These are phyloP conservation scores for Aspergillus fijiensis DNA, from an alignment of 2,329 filamentous ascomycete species.

Conservation along the genomic window DNA sequence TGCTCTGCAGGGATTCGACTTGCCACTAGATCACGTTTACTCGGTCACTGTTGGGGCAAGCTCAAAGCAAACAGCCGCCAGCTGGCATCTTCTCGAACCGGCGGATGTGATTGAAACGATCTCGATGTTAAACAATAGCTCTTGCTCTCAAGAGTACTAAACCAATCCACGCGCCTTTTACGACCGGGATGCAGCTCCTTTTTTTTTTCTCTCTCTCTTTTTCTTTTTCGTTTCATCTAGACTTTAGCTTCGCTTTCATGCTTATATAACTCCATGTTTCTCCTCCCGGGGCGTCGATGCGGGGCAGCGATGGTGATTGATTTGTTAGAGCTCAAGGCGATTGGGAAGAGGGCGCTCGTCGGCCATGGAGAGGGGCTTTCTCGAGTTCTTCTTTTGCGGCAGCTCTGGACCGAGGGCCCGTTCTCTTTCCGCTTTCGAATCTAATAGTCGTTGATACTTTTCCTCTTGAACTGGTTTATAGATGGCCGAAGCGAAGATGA, in stretches of 20 bases:
- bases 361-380: background rate
- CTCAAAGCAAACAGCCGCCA: constrained; percentile 86
- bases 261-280: constrained; percentile 1
- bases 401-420: too few species aligned
- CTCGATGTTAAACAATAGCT: constrained; percentile 53
- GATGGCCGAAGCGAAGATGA: background rate
- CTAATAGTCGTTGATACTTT: background rate
- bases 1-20: constrained; percentile 61
- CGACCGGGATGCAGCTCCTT: background rate
- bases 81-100: constrained; percentile 86
- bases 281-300: background rate
- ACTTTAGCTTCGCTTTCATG: background rate
- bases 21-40: constrained; percentile 70
- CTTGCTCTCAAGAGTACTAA: constrained; percentile 28
- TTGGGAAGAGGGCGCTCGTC: background rate
- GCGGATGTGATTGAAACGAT: constrained; percentile 75
- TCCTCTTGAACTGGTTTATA: background rate
- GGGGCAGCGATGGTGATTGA: background rate
- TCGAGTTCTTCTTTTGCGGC: background rate
- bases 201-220: background rate
- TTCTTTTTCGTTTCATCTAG: background rate
- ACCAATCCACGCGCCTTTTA: background rate
- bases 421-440: background rate
- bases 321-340: constrained; percentile 1
- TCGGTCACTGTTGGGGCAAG: constrained; percentile 89